phyloP scores from a whole-genome alignment of 2,329 filamentous ascomycete species.

The Alternaria burnsii region DNA sequence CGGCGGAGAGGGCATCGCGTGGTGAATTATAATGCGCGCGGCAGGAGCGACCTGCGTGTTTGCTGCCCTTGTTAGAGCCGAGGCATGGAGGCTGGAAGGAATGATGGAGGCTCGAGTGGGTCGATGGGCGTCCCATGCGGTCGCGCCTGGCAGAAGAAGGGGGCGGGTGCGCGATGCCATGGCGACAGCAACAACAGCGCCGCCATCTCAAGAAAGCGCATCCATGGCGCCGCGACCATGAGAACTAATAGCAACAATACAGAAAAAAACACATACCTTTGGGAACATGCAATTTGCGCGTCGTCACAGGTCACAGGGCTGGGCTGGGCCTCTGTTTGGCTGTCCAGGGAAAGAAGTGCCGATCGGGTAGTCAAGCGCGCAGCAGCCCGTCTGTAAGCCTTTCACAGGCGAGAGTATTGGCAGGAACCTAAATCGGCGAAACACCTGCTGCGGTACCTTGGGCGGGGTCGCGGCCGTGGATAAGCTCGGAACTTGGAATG shows the following conservation, averaged over 20 bases:
- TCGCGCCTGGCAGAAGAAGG: slow-evolving; percentile 35
- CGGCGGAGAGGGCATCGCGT: slow-evolving; percentile 50
- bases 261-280: slow-evolving; percentile 47
- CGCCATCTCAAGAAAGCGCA: slow-evolving; percentile 25
- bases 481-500: slow-evolving; percentile 52
- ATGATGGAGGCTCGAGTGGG: slow-evolving; percentile 24
- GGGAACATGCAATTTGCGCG: slow-evolving; percentile 50
- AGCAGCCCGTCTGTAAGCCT: slow-evolving; percentile 38
- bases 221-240: slow-evolving; percentile 23
- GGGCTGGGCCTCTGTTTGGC: slow-evolving; percentile 49
- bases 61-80: slow-evolving; percentile 41
- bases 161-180: slow-evolving; percentile 26
- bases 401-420: slow-evolving; percentile 44
- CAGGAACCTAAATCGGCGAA: slow-evolving; percentile 42
- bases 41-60: slow-evolving; percentile 40
- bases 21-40: slow-evolving; percentile 33
- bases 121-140: slow-evolving; percentile 37
- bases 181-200: slow-evolving; percentile 23
- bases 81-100: slow-evolving; percentile 33
- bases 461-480: slow-evolving; percentile 43
- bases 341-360: slow-evolving; percentile 46
- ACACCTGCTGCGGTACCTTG: slow-evolving; percentile 35
- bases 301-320: slow-evolving; percentile 50
- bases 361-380: slow-evolving; percentile 43
- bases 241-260: slow-evolving; percentile 1